Evolutionary conservation across 2,329 filamentous ascomycete species (phyloP), one percentile per base, ranked within the genome.

Genomic region (Colletotrichum limetticola): DNA sequence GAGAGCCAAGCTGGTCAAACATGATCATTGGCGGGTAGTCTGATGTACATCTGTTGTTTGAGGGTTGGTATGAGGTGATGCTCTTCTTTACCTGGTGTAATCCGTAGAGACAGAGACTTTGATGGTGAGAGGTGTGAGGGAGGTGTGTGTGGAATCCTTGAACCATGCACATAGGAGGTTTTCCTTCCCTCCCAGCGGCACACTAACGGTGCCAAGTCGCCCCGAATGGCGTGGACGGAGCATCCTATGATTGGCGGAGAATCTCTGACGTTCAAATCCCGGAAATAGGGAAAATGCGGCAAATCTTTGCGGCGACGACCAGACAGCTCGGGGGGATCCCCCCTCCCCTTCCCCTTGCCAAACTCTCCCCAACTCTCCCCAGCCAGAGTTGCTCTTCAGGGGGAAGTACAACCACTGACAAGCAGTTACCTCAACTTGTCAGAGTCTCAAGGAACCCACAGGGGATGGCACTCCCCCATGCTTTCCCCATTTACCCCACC

Each of bases 211-310:
- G 71, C 67, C 60, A 70, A 71, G 71, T 71, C 56, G 60, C 37
- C 42, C 52, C 57, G 26, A 58, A 69, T 37, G 58, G 58, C 28
- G 53, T 58, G 69, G 52, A 32, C 24, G 11, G 46, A 19, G 26
- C 37, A 14, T 11, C 22, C 14, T 69, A 32, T 56, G 52, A 74
- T 74, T 74, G 73, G 73, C 73, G 73, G 73, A 74, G 67, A 74
- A 74, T 74, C 65, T 69, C 37, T 32, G 49, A 16, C 58, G 16
- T 35, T 35, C 37, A 32, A 74, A 74, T 74, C 62, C 73, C 71
- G 65, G 73, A 71, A 74, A 74, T 74, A 64, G 73, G 71, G 66
- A 74, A 63, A 71, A 74, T 53, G 66, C 72, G 69, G 68, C 63
- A 63, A 68, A 74, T 74, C 71, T 62, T 74, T 68, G 62, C 53